Base-by-base conservation (phyloP, 352 stramenopile species). In the Phytopythium kandeliae region DNA sequence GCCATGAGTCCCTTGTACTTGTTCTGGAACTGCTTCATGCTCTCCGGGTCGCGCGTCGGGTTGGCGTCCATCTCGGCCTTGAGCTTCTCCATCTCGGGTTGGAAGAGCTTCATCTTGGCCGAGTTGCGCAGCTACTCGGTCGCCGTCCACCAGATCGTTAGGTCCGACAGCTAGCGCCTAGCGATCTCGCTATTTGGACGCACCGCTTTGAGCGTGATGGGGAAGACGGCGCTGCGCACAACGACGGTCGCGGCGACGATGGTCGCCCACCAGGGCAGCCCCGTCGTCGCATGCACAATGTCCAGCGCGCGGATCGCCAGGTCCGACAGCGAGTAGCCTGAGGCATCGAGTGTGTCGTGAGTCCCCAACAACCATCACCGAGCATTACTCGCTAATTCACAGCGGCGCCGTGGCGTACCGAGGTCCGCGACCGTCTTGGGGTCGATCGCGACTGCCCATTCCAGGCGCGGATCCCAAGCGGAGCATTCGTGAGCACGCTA, bases 201-300 rank as follows among this genome's bases (percentile, higher is more conserved):
- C 64, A 94, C 78, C 70, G 78, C 89, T 62, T 85, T 70, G 63
- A 93, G 54, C 21, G 77, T 87, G 52, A 95, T 65, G 13, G 85
- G 85, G 38, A 95, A 75, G 50, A 93, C 80, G 24, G 58, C 65
- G 19, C 69, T 78, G 44, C 86, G 83, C 36, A 90, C 76, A 17
- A 68, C 65, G 55, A 95, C 60, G n/a, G 84, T 95, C 36, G 81
- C 89, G 15, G 71, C 79, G 16, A 92, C 71, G 55, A 96, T 86
- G 3, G 86, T 95, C 17, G 76, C 79, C 86, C 85, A 95, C 86
- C 85, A 95, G 22, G 83, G 83, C 36, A 95, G 55, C n/a, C 80
- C 82, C 19, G 85, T 90, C 16, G 80, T 89, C 24, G 65, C 48
- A 55, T 96, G 86, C 46, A 93, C 74, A 19, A 78, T 35, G 52